Base-by-base conservation (phyloP, 2,329 filamentous ascomycete genomes). In the Fusarium ambrosium region DNA sequence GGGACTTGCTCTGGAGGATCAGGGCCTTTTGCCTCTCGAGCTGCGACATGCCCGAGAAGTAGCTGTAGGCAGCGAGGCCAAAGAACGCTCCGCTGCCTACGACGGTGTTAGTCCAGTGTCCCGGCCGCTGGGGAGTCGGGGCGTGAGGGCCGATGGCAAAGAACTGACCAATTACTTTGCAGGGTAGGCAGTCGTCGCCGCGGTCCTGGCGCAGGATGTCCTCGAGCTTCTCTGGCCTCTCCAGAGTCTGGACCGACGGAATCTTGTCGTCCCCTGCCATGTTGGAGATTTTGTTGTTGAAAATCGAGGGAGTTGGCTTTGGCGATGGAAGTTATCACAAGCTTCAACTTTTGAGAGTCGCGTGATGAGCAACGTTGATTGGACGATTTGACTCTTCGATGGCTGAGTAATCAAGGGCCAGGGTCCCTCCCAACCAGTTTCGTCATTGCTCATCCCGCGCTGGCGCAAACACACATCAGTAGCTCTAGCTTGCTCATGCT, bases 11-110 rank as follows among this genome's bases (percentile, higher is more conserved):
- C 80, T 89, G 87, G 68, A 94, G 83, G 71, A 95, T 94, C 69
- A 85, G 83, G n/a, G 87, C 86, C 70, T 89, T 87, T 81, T 94
- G 92, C 77, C 88, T 86, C 77, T 91, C 88, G 34, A 97, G 89
- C 82, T 95, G 93, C 61, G 87, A 86, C 82, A 92, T 92, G 68
- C 94, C 94, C 4, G 92, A 93, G 71, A 91, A 86, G 84, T 95
- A 95, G 82, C 91, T 95, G 84, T 95, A 97, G 1, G 88, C 91
- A 4, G 91, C 94, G 18, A 96, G 89, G 1, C 92, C 93, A 66
- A 94, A 86, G 73, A 97, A 95, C 1, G 93, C 92, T 43, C 91
- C 88, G 79, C 93, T 92, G 53, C 94, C 94, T 95, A 77, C 66
- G 24, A 41, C 32, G 39, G 60, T 61, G 67, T 77, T 66, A 79